A percentile compares a stretch with the other conserved stretches of the same genome.
These are phyloP conservation scores for Plasmodium sp. DNA, from an alignment of 169 alveolate genomes.

Conservation along the genomic window DNA sequence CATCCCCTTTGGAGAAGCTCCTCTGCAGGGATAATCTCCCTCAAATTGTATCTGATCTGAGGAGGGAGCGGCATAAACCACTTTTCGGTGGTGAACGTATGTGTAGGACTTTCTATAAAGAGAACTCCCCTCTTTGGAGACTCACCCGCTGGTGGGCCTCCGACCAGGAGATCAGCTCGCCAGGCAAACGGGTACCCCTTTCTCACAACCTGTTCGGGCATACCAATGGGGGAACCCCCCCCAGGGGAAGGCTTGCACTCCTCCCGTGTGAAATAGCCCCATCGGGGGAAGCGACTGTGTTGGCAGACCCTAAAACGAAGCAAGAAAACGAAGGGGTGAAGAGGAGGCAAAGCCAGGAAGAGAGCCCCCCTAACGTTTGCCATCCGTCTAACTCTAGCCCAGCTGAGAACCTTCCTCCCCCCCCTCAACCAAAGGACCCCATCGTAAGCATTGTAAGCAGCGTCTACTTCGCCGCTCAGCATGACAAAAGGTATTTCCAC, in stretches of 20 bases:
- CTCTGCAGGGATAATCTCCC: neutral
- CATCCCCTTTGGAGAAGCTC: neutral
- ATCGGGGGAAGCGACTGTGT: neutral
- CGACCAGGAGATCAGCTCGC: neutral
- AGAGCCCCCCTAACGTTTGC: neutral
- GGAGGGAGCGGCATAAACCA: neutral
- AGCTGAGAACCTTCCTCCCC: neutral
- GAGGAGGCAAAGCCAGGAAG: neutral
- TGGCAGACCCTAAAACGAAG: neutral
- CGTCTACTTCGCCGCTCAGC: neutral
- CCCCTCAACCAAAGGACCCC: neutral
- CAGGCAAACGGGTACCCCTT: neutral
- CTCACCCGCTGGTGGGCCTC: neutral
- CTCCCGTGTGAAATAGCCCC: neutral
- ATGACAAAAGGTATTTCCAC: neutral
- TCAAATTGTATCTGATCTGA: neutral
- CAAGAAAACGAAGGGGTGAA: neutral
- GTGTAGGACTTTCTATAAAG: neutral
- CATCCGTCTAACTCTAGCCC: neutral
- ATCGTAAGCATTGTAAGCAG: neutral
- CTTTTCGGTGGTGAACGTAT: neutral
- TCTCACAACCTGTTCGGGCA: neutral
- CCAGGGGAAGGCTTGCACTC: neutral
- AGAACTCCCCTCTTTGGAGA: neutral
- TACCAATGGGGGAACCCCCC: neutral